These are phyloP conservation scores for Nitzschia sp. DNA, from an alignment of 108 stramenopile species.

Conservation along the genomic window DNA sequence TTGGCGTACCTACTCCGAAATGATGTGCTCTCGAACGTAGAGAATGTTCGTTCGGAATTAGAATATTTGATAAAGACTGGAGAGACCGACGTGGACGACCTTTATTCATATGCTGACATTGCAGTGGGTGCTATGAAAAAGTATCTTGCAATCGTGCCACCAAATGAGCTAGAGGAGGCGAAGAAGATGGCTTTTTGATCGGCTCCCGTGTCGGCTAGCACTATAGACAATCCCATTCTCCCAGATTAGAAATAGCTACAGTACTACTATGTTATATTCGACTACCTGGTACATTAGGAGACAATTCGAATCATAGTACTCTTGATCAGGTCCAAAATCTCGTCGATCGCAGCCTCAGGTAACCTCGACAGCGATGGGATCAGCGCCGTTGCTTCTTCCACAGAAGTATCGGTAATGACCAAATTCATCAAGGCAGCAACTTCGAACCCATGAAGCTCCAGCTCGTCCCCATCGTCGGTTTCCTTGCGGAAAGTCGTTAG, in stretches of 20 bases:
- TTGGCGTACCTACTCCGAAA: slow-evolving; percentile 80
- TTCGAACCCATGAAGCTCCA: slow-evolving; percentile 83
- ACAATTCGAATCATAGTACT: slow-evolving; percentile 90
- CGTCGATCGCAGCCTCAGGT: slow-evolving; percentile 87
- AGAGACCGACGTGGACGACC: slow-evolving; percentile 48
- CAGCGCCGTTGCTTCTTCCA: slow-evolving; percentile 81
- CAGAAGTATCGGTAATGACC: slow-evolving; percentile 80
- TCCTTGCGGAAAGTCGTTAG: slow-evolving; percentile 87
- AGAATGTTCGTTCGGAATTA: slow-evolving; percentile 74
- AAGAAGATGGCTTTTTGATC: not conserved
- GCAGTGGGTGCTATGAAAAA: slow-evolving; percentile 58
- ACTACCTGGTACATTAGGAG: slow-evolving; percentile 33
- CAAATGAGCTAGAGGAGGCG: slow-evolving; percentile 59
- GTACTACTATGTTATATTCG: not conserved
- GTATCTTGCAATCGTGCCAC: slow-evolving; percentile 69
- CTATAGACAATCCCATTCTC: not conserved
- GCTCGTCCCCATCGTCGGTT: slow-evolving; percentile 82
- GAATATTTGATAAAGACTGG: slow-evolving; percentile 49
- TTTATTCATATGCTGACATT: slow-evolving; percentile 32
- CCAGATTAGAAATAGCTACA: not conserved
- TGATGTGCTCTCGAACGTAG: slow-evolving; percentile 75
- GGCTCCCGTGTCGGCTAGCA: not conserved
- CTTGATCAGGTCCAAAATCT: slow-evolving; percentile 87
- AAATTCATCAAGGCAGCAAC: slow-evolving; percentile 90
- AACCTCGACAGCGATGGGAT: slow-evolving; percentile 79